Percentiles rank a stretch among this genome's conserved stretches.
Conservation (phyloP, 1,284 basidiomycete genomes). For the Tilletia walkeri region DNA sequence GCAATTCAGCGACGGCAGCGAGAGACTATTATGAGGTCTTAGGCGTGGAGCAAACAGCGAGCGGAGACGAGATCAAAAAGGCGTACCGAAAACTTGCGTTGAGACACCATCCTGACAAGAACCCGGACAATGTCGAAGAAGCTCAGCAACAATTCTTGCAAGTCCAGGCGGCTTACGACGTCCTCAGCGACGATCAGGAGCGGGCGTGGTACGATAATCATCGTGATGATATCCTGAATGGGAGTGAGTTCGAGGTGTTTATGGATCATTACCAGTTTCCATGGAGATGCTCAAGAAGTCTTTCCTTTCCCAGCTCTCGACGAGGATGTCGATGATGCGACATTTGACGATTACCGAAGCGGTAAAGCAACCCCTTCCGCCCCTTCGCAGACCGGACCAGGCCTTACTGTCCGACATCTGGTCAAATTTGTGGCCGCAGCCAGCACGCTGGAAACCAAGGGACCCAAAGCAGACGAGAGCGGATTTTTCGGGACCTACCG, state of each 20-base stretch:
- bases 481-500: slow-evolving; percentile 88
- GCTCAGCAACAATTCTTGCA: slow-evolving; percentile 84
- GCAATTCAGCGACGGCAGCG: not conserved
- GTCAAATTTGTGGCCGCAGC: slow-evolving; percentile 77
- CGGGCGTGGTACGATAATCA: slow-evolving; percentile 98
- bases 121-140: slow-evolving; percentile 67
- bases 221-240: slow-evolving; percentile 66
- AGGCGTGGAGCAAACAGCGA: slow-evolving; percentile 45
- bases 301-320: slow-evolving; percentile 28
- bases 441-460: slow-evolving; percentile 64
- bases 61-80: slow-evolving; percentile 50
- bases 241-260: slow-evolving; percentile 19
- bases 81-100: slow-evolving; percentile 55
- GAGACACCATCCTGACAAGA: slow-evolving; percentile 59
- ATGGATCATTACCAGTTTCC: not conserved
- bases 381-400: slow-evolving; percentile 71
- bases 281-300: not conserved
- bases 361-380: slow-evolving; percentile 62
- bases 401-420: slow-evolving; percentile 76
- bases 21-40: slow-evolving; percentile 51
- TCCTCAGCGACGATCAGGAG: slow-evolving; percentile 61
- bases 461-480: slow-evolving; percentile 56
- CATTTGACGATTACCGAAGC: slow-evolving; percentile 74
- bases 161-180: slow-evolving; percentile 93
- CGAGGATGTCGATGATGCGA: slow-evolving; percentile 35